Base-by-base conservation (phyloP, 345 rosid species). In the Aquilaria yunnanensis region DNA sequence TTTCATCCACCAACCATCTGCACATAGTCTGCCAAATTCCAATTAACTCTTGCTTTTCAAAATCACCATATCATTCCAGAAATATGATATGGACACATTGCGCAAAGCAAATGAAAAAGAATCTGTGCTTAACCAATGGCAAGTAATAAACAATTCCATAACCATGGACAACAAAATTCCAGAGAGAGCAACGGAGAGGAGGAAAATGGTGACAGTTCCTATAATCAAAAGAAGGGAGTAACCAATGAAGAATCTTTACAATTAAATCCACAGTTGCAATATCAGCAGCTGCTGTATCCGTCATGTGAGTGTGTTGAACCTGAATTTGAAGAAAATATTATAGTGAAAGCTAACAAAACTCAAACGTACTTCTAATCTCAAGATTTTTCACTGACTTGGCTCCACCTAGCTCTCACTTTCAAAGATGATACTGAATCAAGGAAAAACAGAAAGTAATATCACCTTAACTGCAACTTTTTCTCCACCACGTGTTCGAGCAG, bases 221-320 rank as follows among this genome's bases (percentile, higher is more conserved):
- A 75, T 90, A 94, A 78, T 90, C 96, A 80, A 94, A 90, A 59
- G 89, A 83, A 61, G 96, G 97, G 72, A 90, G 90, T 61, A 91
- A 16, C 75, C 82, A 56, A 68, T 88, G 95, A 56, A 94, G 75
- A 55, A 95, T 74, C 59, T 88, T 88, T 74, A 94, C 97, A 47
- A 94, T 68, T 48, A 86, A 60, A 60, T 78, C 92, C 61, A 88
- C 96, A 48, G 79, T 84, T 14, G 99, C 95, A 70, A 84, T 85
- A 81, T 94, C 97, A 49, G 91, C 93, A 80, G 86, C 88, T 0
- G 96, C 97, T 57, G 81, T 88, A 80, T 88, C 96, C 23, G 93
- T 94, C 93, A 94, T 81, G 70, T 90, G 90, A 60, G 87, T 75
- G 81, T 94, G 97, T 72, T 85, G 97, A 67, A 94, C 99, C 97